Percentiles rank a stretch among this genome's conserved stretches.
phyloP scores from a whole-genome alignment of 305 asterid genomes.

The Ruellia speciosa region DNA sequence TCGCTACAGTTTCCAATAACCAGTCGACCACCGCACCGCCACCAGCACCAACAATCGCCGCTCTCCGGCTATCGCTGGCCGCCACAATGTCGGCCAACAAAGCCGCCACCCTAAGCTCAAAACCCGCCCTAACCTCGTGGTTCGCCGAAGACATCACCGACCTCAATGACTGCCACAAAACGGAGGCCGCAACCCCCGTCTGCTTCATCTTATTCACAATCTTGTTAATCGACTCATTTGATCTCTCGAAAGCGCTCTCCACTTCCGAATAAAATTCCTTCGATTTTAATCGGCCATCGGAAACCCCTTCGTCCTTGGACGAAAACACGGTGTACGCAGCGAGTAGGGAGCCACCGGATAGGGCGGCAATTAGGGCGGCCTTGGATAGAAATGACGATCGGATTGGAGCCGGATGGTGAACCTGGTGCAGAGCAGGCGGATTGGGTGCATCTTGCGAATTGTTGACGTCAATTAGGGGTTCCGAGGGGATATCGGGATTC shows the following conservation, averaged over 20 bases:
- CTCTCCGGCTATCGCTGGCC: constrained; percentile 80
- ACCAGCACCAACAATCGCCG: constrained; percentile 87
- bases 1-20: constrained; percentile 74
- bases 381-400: constrained; percentile 21
- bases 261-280: constrained; percentile 36
- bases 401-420: constrained; percentile 18
- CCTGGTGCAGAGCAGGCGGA: constrained; percentile 16
- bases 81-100: constrained; percentile 89
- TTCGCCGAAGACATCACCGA: constrained; percentile 92
- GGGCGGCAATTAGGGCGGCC: constrained; percentile 34
- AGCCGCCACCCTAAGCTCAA: constrained; percentile 91
- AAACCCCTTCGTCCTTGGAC: constrained; percentile 18
- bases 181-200: constrained; percentile 84
- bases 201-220: constrained; percentile 57
- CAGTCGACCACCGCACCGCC: constrained; percentile 93
- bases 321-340: constrained; percentile 34
- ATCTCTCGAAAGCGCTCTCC: constrained; percentile 43
- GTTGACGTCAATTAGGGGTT: constrained; percentile 21
- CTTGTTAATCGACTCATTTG: constrained; percentile 45
- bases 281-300: constrained; percentile 14
- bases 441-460: constrained; percentile 27
- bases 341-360: constrained; percentile 50
- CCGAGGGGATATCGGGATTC: constrained; percentile 24
- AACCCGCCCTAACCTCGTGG: constrained; percentile 87
- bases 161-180: constrained; percentile 82